phyloP scores from a whole-genome alignment of 768 basidiomycete genomes.

The Sutorius australiensis region DNA sequence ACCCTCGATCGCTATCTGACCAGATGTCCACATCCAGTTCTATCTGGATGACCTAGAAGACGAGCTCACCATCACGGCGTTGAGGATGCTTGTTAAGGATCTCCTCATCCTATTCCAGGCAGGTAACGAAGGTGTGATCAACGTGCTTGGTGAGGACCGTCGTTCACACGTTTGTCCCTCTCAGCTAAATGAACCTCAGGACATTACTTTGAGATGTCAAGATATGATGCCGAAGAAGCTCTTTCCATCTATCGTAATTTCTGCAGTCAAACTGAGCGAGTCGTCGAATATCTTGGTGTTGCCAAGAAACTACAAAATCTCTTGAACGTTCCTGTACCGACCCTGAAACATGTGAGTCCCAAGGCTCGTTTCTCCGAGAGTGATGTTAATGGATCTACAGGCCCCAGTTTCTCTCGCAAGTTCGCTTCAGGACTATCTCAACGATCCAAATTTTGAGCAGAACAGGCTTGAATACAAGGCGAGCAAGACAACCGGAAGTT shows the following conservation, averaged over 20 bases:
- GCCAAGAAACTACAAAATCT: conserved; percentile 92
- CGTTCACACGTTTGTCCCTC: conserved; percentile 17
- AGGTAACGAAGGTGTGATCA: conserved; percentile 91
- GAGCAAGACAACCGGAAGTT: conserved; percentile 56
- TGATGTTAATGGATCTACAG: conserved; percentile 37
- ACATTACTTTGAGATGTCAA: conserved; percentile 98
- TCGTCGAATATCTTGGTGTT: conserved; percentile 88
- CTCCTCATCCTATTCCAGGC: conserved; percentile 93
- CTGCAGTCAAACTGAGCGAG: conserved; percentile 87
- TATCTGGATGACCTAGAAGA: conserved; percentile 93
- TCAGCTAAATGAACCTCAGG: conserved; percentile 44
- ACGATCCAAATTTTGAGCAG: conserved; percentile 95
- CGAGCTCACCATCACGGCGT: conserved; percentile 81
- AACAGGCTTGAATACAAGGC: conserved; percentile 90
- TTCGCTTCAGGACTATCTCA: conserved; percentile 91
- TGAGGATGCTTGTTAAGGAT: conserved; percentile 95
- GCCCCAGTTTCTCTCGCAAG: conserved; percentile 93
- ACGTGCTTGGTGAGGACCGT: conserved; percentile 59
- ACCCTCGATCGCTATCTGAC: background rate
- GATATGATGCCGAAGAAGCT: conserved; percentile 82
- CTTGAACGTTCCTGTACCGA: conserved; percentile 90
- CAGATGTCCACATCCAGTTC: conserved; percentile 50
- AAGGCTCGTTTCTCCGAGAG: background rate
- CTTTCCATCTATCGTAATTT: conserved; percentile 89
- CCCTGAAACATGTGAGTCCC: conserved; percentile 75